phyloP scores from a whole-genome alignment of 2,329 filamentous ascomycete genomes.

The Gaeumannomyces sp. region DNA sequence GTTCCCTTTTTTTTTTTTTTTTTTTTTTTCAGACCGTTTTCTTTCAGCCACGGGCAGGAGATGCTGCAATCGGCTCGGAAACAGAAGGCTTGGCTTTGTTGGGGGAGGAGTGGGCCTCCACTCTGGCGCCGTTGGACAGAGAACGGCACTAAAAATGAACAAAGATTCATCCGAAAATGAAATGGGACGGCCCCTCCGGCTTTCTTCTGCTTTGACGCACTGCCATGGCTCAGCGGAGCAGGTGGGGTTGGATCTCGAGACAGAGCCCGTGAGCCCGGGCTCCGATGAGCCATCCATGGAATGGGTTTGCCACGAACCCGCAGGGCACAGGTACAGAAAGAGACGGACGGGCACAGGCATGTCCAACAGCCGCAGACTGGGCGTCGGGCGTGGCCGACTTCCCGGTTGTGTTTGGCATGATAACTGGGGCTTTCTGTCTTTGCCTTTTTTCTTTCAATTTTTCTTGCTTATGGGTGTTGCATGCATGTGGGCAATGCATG shows the following conservation, averaged over 20 bases:
- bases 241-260: neutral
- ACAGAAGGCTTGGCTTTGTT: too few relatives aligned
- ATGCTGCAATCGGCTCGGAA: too few relatives aligned
- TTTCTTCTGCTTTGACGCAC: neutral
- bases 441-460: neutral
- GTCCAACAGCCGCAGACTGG: neutral
- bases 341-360: too few relatives aligned
- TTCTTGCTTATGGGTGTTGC: neutral
- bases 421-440: neutral
- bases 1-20: neutral
- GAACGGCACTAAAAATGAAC: neutral
- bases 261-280: neutral
- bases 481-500: too few relatives aligned
- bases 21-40: neutral
- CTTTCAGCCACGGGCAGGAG: neutral
- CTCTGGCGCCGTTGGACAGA: neutral
- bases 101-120: too few relatives aligned
- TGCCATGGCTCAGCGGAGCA: neutral
- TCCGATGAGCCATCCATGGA: too few relatives aligned
- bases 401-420: neutral
- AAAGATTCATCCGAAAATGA: too few relatives aligned
- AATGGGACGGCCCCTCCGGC: too few relatives aligned
- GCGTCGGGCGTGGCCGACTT: neutral
- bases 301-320: too few relatives aligned
- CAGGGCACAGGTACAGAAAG: too few relatives aligned